Base-by-base conservation (phyloP, 2,329 filamentous ascomycete species). In the Hymenoscyphus albidus region DNA sequence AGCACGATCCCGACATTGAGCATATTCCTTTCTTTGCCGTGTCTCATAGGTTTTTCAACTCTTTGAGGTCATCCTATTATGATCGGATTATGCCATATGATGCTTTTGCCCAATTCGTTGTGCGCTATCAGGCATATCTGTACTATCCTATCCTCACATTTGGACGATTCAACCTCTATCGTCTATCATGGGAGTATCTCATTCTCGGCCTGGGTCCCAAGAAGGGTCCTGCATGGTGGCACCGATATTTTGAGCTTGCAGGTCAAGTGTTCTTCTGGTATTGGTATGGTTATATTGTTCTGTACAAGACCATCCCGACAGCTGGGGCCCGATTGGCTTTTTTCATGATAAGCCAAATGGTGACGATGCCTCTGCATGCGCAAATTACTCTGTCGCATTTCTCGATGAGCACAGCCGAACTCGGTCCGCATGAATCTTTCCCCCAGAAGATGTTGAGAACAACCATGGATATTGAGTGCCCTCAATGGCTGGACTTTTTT, bases 1-100 rank as follows among this genome's bases (percentile, higher is more conserved):
- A 97, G 77, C 94, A 98, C 75, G 94, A 98, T 75, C 94, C 95
- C 0, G 94, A 98, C 75, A 98, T 97, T 71, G 87, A 94, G 75
- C 90, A 97, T 76, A 85, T 96, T 77, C 93, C 93, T 2, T 89
- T 97, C 75, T 92, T 97, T 75, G 92, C 92, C 65, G 86, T 95
- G 38, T 93, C 91, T 1, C 92, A 96, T 72, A 87, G 92, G 31
- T 89, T 95, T 72, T 84, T 96, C 62, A 82, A 82, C 48, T 89
- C 81, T 64, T 80, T 97, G 58, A 83, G 85, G 40, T 95, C 91
- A 18, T 91, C 90, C 3, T 97, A 93, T 78, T 96, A 97, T 77
- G 88, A 93, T 62, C 87, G 86, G 60, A 78, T 92, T 63, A 92
- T 96, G 87, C 76, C 83, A 64, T 96, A 91, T 76, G 92, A 96